phyloP scores from a whole-genome alignment of 108 stramenopile species.

The Poteriospumella lacustris region DNA sequence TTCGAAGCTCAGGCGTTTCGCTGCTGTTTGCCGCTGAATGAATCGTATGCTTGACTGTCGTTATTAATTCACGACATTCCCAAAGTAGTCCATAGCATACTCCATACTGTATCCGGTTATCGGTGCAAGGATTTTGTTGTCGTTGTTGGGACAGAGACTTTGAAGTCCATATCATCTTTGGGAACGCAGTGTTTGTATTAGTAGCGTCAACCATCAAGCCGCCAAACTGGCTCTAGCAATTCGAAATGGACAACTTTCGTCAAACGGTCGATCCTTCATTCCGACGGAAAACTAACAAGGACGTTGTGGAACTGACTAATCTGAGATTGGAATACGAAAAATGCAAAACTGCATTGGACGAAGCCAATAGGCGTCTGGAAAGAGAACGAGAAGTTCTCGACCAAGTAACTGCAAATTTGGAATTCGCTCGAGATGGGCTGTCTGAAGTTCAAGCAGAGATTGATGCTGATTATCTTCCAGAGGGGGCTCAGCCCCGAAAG shows the following conservation, averaged over 20 bases:
- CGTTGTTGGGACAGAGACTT: too few relatives aligned
- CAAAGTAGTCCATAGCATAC: too few relatives aligned
- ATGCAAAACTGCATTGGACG: not conserved
- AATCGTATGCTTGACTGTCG: too few relatives aligned
- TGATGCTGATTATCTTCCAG: conserved; percentile 13
- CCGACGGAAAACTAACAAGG: not conserved
- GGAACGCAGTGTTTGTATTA: too few relatives aligned
- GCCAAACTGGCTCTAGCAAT: too few relatives aligned
- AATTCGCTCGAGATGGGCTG: not conserved
- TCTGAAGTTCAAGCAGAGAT: conserved; percentile 10
- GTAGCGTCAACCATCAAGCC: too few relatives aligned
- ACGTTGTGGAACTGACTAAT: not conserved
- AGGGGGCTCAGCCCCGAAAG: conserved; percentile 13
- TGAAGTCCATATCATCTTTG: too few relatives aligned
- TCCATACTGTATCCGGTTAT: too few relatives aligned
- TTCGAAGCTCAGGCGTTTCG: too few relatives aligned
- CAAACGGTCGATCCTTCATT: not conserved
- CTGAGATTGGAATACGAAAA: not conserved
- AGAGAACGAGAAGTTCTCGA: not conserved
- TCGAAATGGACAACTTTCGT: not conserved
- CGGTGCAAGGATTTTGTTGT: too few relatives aligned
- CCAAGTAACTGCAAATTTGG: not conserved
- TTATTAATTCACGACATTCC: too few relatives aligned
- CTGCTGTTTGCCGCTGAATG: too few relatives aligned
- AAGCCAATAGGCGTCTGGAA: not conserved